These are phyloP conservation scores for Gynochthodes officinalis DNA, from an alignment of 257 asterid genomes.

Conservation along the genomic window DNA sequence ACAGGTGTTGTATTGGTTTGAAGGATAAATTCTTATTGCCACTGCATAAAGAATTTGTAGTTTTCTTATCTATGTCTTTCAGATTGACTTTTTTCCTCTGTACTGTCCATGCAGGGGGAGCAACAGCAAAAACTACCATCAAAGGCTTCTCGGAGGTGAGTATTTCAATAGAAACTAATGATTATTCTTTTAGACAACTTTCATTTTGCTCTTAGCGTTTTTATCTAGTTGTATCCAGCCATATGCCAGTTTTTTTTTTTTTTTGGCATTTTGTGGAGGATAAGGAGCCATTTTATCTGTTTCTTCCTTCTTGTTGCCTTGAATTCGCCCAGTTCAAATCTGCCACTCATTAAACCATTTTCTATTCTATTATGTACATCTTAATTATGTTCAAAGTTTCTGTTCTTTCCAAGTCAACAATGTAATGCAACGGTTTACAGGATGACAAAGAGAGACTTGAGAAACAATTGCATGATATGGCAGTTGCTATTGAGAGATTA, in stretches of 20 bases:
- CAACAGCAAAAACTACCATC: conserved; percentile 38
- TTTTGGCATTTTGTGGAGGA: background rate
- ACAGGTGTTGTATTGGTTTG: background rate
- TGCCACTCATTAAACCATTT: background rate
- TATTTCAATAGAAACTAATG: conserved; percentile 1
- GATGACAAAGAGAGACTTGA: conserved; percentile 87
- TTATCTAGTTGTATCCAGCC: background rate
- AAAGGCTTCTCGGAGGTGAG: conserved; percentile 58
- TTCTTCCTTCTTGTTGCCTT: background rate
- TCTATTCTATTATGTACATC: background rate
- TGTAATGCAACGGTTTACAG: conserved; percentile 34
- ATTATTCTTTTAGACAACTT: conserved; percentile 11
- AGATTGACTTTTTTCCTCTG: background rate
- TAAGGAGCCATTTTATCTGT: background rate
- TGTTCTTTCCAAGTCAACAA: conserved; percentile 3
- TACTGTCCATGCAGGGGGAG: conserved; percentile 46
- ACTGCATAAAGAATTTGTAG: background rate
- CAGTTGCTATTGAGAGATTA: conserved; percentile 82
- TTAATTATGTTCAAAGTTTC: background rate
- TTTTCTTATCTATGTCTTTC: background rate
- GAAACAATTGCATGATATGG: conserved; percentile 94
- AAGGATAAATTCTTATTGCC: background rate
- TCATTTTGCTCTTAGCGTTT: conserved; percentile 9
- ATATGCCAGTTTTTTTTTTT: background rate
- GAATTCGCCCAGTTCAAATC: background rate